Evolutionary conservation across 2,329 filamentous ascomycete species (phyloP).

Genomic region (Pezicula radicicola): DNA sequence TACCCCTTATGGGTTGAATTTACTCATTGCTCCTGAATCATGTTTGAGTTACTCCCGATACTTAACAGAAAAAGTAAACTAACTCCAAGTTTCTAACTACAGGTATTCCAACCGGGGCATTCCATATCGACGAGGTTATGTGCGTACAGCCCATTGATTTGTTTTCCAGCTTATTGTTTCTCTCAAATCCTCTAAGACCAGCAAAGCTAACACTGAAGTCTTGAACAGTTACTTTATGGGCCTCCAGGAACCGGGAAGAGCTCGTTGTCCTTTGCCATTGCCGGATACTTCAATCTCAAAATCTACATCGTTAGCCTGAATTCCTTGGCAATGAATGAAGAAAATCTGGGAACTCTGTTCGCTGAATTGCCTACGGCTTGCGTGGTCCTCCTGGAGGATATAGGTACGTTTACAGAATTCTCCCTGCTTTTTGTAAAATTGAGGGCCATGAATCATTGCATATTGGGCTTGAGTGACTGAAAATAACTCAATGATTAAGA

Average conservation of each 20-base stretch:
- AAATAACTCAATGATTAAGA: no score
- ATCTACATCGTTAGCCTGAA: conserved; percentile 72
- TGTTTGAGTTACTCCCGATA: no score
- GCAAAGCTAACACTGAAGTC: no score
- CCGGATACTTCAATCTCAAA: conserved; percentile 66
- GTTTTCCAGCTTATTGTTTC: no score
- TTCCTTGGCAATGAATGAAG: conserved; percentile 59
- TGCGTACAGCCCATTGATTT: conserved; percentile 30
- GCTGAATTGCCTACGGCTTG: conserved; percentile 65
- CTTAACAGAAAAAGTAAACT: no score
- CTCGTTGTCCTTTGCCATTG: conserved; percentile 66
- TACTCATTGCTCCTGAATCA: no score
- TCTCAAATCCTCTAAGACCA: no score
- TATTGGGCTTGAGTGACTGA: no score
- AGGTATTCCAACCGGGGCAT: conserved; percentile 75
- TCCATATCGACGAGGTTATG: conserved; percentile 79
- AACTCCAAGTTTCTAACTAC: no score
- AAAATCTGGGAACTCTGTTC: conserved; percentile 62
- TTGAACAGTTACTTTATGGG: conserved; percentile 53
- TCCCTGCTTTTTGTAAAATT: no score
- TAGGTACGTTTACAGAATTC: conserved; percentile 28
- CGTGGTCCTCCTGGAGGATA: conserved; percentile 73
- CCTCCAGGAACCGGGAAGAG: conserved; percentile 80
- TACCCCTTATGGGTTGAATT: no score
- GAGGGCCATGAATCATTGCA: no score